A percentile compares a stretch with the other conserved stretches of the same genome.
Conservation (phyloP, 352 stramenopile species). For the Globisporangium cystogenes region DNA sequence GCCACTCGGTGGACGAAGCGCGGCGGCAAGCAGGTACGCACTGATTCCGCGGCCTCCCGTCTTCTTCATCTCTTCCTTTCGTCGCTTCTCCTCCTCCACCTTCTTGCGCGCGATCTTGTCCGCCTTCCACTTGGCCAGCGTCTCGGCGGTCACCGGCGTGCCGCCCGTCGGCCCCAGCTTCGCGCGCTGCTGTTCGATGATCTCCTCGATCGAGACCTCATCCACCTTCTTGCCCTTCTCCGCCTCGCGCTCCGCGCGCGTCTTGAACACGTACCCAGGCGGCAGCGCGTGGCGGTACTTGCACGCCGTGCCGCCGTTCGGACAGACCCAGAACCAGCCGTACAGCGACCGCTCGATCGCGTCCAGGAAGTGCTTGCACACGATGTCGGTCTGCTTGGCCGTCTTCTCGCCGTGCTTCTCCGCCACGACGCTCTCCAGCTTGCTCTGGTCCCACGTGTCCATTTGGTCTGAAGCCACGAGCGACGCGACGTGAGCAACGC, state of each 20-base stretch:
- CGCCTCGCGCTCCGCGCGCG: constrained; percentile 77
- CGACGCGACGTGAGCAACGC: not conserved
- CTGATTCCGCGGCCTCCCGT: constrained; percentile 71
- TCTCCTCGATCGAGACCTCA: constrained; percentile 87
- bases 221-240: constrained; percentile 81
- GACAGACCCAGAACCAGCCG: constrained; percentile 89
- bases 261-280: constrained; percentile 86
- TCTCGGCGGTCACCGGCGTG: constrained; percentile 85
- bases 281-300: constrained; percentile 87
- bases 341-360: constrained; percentile 89
- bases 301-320: constrained; percentile 73
- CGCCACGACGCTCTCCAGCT: constrained; percentile 82
- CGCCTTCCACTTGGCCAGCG: constrained; percentile 88
- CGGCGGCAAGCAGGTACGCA: constrained; percentile 32
- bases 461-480: constrained; percentile 48
- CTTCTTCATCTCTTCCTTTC: constrained; percentile 87
- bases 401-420: constrained; percentile 83
- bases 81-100: constrained; percentile 72
- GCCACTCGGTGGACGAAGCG: not conserved
- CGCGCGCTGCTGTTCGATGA: constrained; percentile 87
- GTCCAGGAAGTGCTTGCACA: constrained; percentile 89
- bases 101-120: constrained; percentile 74
- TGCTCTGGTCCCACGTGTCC: constrained; percentile 84
- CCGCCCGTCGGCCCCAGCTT: constrained; percentile 81
- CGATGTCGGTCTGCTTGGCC: constrained; percentile 83